phyloP scores from a whole-genome alignment of 2,329 filamentous ascomycete genomes.

The Colletotrichum destructivum region DNA sequence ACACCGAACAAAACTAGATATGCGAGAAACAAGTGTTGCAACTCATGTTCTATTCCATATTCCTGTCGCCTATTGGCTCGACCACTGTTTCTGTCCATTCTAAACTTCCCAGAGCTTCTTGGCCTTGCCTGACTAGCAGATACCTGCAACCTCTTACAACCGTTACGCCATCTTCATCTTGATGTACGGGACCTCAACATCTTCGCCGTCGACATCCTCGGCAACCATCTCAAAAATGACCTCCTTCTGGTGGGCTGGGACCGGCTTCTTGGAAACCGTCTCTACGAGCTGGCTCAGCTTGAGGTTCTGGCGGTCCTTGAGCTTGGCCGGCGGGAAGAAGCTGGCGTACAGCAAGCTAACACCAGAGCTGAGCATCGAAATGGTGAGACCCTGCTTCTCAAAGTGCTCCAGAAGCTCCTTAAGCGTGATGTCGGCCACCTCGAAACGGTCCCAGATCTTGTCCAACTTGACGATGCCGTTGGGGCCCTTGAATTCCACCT shows the following conservation, averaged over 20 bases:
- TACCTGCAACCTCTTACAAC: background rate
- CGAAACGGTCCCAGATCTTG: slow-evolving; percentile 98
- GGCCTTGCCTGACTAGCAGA: background rate
- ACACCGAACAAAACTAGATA: background rate
- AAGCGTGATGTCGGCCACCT: slow-evolving; percentile 88
- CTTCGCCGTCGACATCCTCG: slow-evolving; percentile 89
- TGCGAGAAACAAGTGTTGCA: no score
- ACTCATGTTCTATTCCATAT: slow-evolving; percentile 15
- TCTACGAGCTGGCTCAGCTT: slow-evolving; percentile 93
- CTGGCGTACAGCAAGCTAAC: slow-evolving; percentile 94
- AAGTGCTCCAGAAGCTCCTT: slow-evolving; percentile 88
- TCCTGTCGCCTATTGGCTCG: background rate
- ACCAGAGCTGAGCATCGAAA: slow-evolving; percentile 97
- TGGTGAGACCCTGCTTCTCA: slow-evolving; percentile 81
- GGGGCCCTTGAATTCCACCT: slow-evolving; percentile 88
- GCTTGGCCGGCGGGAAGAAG: slow-evolving; percentile 85
- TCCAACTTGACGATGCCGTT: slow-evolving; percentile 87
- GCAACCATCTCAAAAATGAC: slow-evolving; percentile 97
- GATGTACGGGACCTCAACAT: slow-evolving; percentile 97
- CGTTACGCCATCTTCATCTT: slow-evolving; percentile 80
- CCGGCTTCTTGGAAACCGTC: slow-evolving; percentile 90
- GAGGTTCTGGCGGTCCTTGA: slow-evolving; percentile 85
- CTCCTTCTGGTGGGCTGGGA: slow-evolving; percentile 93
- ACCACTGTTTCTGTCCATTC: slow-evolving; percentile 8
- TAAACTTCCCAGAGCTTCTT: slow-evolving; percentile 4